Evolutionary conservation across 495 filamentous ascomycete species (phyloP).

Genomic region (Daldinia decipiens): DNA sequence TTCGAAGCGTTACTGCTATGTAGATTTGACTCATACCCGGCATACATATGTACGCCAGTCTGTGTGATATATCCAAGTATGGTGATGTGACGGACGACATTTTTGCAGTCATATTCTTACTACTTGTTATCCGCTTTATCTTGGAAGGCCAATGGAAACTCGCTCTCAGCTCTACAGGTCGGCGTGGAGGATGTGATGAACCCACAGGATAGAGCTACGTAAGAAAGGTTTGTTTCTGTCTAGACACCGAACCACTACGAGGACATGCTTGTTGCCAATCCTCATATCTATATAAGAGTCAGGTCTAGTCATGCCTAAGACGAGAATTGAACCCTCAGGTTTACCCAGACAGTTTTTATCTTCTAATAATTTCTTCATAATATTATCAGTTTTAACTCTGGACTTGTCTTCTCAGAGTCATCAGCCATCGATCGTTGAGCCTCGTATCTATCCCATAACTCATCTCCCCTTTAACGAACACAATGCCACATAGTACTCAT

Average conservation of each 20-base stretch:
- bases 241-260: slow-evolving; percentile 6
- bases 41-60: slow-evolving; percentile 1
- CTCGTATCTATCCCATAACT: not conserved
- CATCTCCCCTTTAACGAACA: slow-evolving; percentile 1
- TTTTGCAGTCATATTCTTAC: slow-evolving; percentile 1
- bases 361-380: slow-evolving; percentile 9
- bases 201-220: slow-evolving; percentile 12
- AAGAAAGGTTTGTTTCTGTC: not conserved
- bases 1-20: not conserved
- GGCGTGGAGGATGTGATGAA: slow-evolving; percentile 14
- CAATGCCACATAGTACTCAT: slow-evolving; percentile 46
- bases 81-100: not conserved
- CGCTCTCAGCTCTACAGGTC: slow-evolving; percentile 11
- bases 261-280: slow-evolving; percentile 12
- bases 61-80: slow-evolving; percentile 3
- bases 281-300: slow-evolving; percentile 34
- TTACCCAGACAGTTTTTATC: slow-evolving; percentile 31
- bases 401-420: not conserved
- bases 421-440: not conserved
- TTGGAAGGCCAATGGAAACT: slow-evolving; percentile 26
- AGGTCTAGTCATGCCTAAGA: slow-evolving; percentile 1
- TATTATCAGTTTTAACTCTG: not conserved
- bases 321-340: slow-evolving; percentile 14
- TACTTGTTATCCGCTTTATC: not conserved
- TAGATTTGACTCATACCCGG: not conserved